A percentile compares a stretch with the other conserved stretches of the same genome.
Evolutionary conservation across 2,329 filamentous ascomycete genomes (phyloP).

Genomic region (Gliomastix tumulicola): DNA sequence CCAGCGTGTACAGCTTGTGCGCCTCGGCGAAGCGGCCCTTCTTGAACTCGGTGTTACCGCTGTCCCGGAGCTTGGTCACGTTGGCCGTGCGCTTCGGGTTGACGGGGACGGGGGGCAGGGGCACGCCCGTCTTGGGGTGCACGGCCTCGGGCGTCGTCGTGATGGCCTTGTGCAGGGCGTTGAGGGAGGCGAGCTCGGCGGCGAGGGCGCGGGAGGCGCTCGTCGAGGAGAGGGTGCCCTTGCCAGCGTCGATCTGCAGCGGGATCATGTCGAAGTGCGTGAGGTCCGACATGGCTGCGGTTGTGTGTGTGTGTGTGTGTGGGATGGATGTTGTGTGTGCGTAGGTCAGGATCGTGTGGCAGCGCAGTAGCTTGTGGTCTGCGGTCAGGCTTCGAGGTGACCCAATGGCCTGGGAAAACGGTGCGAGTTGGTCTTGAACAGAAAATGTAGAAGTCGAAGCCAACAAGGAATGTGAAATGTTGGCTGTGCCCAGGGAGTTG

Average conservation of each 20-base stretch:
- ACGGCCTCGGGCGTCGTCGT: conserved; percentile 45
- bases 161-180: conserved; percentile 70
- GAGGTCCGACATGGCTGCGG: conserved; percentile 44
- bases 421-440: too few species aligned
- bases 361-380: too few species aligned
- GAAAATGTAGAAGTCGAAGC: too few species aligned
- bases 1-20: conserved; percentile 74
- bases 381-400: too few species aligned
- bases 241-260: conserved; percentile 71
- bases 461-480: too few species aligned
- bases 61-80: conserved; percentile 85
- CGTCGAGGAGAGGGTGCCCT: conserved; percentile 74
- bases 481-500: too few species aligned
- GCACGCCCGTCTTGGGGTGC: conserved; percentile 55
- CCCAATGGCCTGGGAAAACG: too few species aligned
- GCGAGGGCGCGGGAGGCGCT: conserved; percentile 43
- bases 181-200: conserved; percentile 66
- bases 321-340: too few species aligned
- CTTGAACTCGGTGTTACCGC: conserved; percentile 75
- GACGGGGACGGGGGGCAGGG: conserved; percentile 81
- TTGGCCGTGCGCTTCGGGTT: conserved; percentile 87
- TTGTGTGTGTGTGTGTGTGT: not conserved
- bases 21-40: conserved; percentile 71
- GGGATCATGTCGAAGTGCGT: conserved; percentile 79
- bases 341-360: too few species aligned